Conservation (phyloP, 805 yeast genomes). For the Wickerhamomyces bisporus region DNA sequence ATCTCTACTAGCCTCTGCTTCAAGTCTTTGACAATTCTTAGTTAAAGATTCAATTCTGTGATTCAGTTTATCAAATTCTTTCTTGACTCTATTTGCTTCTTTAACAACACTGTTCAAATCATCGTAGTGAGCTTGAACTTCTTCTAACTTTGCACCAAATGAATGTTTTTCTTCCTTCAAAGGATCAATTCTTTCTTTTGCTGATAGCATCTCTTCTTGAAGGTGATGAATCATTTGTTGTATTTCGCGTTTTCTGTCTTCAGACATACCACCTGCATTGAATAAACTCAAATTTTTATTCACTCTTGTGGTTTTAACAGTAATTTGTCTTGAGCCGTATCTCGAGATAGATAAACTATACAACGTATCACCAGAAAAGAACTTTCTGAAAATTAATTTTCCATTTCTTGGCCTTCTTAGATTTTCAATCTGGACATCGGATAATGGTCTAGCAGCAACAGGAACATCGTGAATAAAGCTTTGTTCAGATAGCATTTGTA, state of each 20-base stretch:
- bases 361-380: slow-evolving; percentile 53
- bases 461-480: slow-evolving; percentile 56
- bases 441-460: slow-evolving; percentile 43
- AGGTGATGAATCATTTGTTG: neutral
- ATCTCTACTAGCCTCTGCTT: slow-evolving; percentile 37
- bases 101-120: slow-evolving; percentile 4
- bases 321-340: slow-evolving; percentile 56
- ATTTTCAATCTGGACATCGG: slow-evolving; percentile 32
- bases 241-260: slow-evolving; percentile 12
- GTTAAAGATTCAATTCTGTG: slow-evolving; percentile 25
- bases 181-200: slow-evolving; percentile 7
- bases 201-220: slow-evolving; percentile 11
- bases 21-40: slow-evolving; percentile 28
- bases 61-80: slow-evolving; percentile 17
- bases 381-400: slow-evolving; percentile 43
- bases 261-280: slow-evolving; percentile 18
- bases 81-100: slow-evolving; percentile 10
- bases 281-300: slow-evolving; percentile 8
- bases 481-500: slow-evolving; percentile 63
- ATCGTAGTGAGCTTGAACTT: neutral
- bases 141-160: neutral
- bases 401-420: slow-evolving; percentile 35
- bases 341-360: slow-evolving; percentile 50
- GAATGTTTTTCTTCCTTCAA: slow-evolving; percentile 5
- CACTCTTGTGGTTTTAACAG: slow-evolving; percentile 12